Evolutionary conservation across 2,329 filamentous ascomycete genomes (phyloP).

Genomic region (Apiospora aurea): DNA sequence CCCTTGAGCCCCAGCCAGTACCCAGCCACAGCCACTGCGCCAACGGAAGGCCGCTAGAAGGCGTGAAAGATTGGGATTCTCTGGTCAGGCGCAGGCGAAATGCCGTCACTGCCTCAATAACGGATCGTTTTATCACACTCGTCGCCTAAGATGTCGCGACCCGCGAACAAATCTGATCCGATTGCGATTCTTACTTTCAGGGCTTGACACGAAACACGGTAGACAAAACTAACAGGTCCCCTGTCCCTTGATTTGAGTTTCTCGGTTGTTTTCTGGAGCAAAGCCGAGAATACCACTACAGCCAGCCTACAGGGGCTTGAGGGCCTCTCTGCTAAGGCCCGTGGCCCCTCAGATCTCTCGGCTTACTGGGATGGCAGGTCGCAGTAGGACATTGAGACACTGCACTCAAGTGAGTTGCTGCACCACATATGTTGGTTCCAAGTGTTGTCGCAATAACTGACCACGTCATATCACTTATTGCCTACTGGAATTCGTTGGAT

Average conservation of each 20-base stretch:
- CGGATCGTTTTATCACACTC: neutral
- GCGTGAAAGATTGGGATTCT: neutral
- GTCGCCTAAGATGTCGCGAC: neutral
- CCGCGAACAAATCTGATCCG: neutral
- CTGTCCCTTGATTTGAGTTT: slow-evolving; percentile 17
- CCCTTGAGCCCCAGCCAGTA: neutral
- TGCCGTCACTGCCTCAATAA: slow-evolving; percentile 11
- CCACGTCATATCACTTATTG: neutral
- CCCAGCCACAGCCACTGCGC: slow-evolving; percentile 17
- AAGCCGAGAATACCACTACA: neutral
- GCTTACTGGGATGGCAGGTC: neutral
- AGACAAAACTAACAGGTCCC: neutral
- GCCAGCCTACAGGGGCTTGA: neutral
- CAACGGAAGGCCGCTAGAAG: slow-evolving; percentile 15
- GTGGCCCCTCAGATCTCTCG: neutral
- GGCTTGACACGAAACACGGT: neutral
- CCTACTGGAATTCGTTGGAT: neutral
- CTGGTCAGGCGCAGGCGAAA: slow-evolving; percentile 11
- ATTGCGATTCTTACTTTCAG: neutral
- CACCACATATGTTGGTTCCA: neutral
- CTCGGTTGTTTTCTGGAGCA: neutral
- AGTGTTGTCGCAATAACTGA: neutral
- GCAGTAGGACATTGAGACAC: neutral
- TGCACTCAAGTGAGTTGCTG: neutral
- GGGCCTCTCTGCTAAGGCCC: neutral